phyloP scores from a whole-genome alignment of 2,329 filamentous ascomycete genomes.

The Alternaria angustiovoidea region DNA sequence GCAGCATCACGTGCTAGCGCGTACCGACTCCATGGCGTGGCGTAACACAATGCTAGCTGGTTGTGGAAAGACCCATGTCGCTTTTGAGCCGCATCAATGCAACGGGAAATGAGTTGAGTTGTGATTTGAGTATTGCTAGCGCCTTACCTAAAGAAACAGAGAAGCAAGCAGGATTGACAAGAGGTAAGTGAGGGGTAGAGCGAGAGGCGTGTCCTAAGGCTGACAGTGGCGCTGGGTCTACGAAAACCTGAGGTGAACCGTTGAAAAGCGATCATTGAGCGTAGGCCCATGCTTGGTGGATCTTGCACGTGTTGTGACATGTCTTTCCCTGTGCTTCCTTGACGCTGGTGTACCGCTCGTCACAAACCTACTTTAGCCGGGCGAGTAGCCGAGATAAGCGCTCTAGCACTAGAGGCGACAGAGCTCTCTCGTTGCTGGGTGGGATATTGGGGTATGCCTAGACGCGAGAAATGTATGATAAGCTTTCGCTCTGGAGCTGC shows the following conservation, averaged over 20 bases:
- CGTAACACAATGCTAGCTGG: conserved; percentile 5
- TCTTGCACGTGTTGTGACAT: conserved; percentile 11
- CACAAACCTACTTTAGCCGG: conserved; percentile 1
- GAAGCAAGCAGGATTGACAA: background rate
- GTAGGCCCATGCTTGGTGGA: background rate
- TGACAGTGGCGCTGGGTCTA: background rate
- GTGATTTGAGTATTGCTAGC: background rate
- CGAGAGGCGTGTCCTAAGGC: background rate
- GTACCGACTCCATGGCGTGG: conserved; percentile 7
- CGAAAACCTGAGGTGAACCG: background rate
- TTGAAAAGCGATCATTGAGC: conserved; percentile 5
- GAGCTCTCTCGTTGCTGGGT: background rate
- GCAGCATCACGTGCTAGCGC: conserved; percentile 9
- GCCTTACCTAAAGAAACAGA: background rate
- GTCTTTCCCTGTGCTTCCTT: conserved; percentile 1
- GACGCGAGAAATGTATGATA: background rate
- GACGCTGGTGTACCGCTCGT: background rate
- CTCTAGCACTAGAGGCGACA: background rate
- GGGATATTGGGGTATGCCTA: background rate
- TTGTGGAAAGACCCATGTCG: conserved; percentile 2
- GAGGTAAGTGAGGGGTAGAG: background rate
- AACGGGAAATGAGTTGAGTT: background rate
- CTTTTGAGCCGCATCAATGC: conserved; percentile 3
- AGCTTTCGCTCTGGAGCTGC: background rate
- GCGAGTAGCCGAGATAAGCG: conserved; percentile 2